A percentile compares a stretch with the other conserved stretches of the same genome.
Conservation (phyloP, 176 grass and related monocot genomes). For the barley (Hordeum vulgare) region MorexV3_pseudomolecules_assembly NC_058518.1:170535677-170536176, state of each 20-base stretch:
- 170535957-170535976: conserved; percentile 77
- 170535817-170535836: conserved; percentile 67
- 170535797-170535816: conserved; percentile 89
- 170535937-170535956: conserved; percentile 87
- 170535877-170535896: conserved; percentile 95
- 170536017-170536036: conserved; percentile 56
- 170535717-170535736: conserved; percentile 13
- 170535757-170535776: conserved; percentile 14
- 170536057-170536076: conserved; percentile 14
- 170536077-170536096: neutral
- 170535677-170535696: neutral
- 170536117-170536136: conserved; percentile 61
- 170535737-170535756: conserved; percentile 9
- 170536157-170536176: conserved; percentile 19
- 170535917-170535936: conserved; percentile 90
- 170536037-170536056: conserved; percentile 64
- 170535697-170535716: neutral
- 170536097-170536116: conserved; percentile 60
- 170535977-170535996: conserved; percentile 79
- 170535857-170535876: conserved; percentile 87
- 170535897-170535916: conserved; percentile 96
- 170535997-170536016: conserved; percentile 87
- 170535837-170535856: conserved; percentile 80
- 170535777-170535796: conserved; percentile 96
- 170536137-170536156: conserved; percentile 65